phyloP scores from a whole-genome alignment of 352 stramenopile species.

The Globisporangium abappressorium region DNA sequence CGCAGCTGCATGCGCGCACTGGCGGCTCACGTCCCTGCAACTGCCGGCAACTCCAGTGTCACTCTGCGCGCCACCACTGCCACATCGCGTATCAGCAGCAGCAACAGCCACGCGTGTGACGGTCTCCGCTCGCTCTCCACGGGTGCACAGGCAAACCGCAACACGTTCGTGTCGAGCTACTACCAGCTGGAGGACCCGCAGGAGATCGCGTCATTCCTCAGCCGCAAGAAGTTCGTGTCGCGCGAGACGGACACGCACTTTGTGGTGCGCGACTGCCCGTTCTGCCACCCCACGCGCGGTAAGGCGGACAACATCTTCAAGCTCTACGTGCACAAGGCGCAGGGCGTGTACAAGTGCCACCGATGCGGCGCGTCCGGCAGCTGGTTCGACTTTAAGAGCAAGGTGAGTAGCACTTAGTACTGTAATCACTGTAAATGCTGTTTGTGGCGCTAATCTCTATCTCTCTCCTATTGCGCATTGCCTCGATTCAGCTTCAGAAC shows the following conservation, averaged over 20 bases:
- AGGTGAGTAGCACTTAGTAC: slow-evolving; percentile 22
- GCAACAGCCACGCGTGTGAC: slow-evolving; percentile 4
- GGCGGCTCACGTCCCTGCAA: not conserved
- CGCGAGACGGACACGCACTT: slow-evolving; percentile 79
- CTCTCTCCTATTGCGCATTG: not conserved
- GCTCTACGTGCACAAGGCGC: slow-evolving; percentile 86
- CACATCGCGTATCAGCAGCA: slow-evolving; percentile 1
- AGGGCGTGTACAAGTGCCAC: slow-evolving; percentile 90
- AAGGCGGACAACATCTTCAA: slow-evolving; percentile 89
- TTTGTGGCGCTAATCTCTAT: not conserved
- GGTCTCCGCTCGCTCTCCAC: slow-evolving; percentile 22
- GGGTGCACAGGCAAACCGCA: slow-evolving; percentile 19
- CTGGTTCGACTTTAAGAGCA: slow-evolving; percentile 90
- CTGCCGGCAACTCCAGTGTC: not conserved
- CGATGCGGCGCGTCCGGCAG: slow-evolving; percentile 80
- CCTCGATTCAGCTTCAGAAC: slow-evolving; percentile 34
- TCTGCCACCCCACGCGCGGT: slow-evolving; percentile 81
- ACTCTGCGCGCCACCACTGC: not conserved
- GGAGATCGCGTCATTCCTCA: slow-evolving; percentile 67
- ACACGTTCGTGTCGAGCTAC: slow-evolving; percentile 79
- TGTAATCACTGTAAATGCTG: not conserved
- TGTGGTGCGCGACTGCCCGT: slow-evolving; percentile 82
- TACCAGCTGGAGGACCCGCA: slow-evolving; percentile 64
- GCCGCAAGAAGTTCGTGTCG: slow-evolving; percentile 62
- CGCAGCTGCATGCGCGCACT: slow-evolving; percentile 18